A percentile compares a stretch with the other conserved stretches of the same genome.
Evolutionary conservation across 331 rosid genomes (phyloP).

Genomic region (Telfairia occidentalis): DNA sequence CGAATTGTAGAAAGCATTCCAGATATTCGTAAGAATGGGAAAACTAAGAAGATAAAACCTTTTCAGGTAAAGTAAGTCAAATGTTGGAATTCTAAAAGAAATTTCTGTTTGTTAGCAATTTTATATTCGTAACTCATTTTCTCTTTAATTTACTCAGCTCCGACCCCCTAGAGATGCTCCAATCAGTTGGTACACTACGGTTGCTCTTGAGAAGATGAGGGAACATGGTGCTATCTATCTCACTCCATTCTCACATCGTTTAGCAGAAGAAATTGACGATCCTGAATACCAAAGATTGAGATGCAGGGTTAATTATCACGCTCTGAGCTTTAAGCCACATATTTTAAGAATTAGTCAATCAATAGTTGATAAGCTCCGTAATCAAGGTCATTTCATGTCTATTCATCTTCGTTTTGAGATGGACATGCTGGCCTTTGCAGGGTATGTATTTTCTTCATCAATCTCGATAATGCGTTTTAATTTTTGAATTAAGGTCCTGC

Average conservation of each 20-base stretch:
- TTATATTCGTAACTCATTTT: not conserved
- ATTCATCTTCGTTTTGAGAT: slow-evolving; percentile 98
- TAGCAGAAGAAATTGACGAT: slow-evolving; percentile 85
- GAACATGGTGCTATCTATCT: slow-evolving; percentile 88
- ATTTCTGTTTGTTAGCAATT: not conserved
- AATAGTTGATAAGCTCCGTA: slow-evolving; percentile 82
- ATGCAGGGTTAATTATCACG: slow-evolving; percentile 95
- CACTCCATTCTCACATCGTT: slow-evolving; percentile 95
- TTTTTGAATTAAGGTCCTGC: not conserved
- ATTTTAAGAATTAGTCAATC: slow-evolving; percentile 82
- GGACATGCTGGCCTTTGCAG: slow-evolving; percentile 99
- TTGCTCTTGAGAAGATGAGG: slow-evolving; percentile 77
- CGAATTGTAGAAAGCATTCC: slow-evolving; percentile 78
- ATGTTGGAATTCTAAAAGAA: slow-evolving; percentile 17
- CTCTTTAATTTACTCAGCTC: slow-evolving; percentile 36
- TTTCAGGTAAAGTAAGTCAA: slow-evolving; percentile 44
- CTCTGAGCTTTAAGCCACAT: slow-evolving; percentile 81
- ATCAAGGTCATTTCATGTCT: slow-evolving; percentile 87
- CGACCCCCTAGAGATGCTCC: slow-evolving; percentile 93
- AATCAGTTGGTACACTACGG: slow-evolving; percentile 73
- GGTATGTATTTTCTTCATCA: slow-evolving; percentile 37
- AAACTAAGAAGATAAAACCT: slow-evolving; percentile 81
- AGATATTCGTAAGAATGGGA: slow-evolving; percentile 58
- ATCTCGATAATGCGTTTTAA: not conserved
- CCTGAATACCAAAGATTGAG: slow-evolving; percentile 92